Conservation (phyloP, 2,329 filamentous ascomycete genomes). For the Sporothrix inflata region DNA sequence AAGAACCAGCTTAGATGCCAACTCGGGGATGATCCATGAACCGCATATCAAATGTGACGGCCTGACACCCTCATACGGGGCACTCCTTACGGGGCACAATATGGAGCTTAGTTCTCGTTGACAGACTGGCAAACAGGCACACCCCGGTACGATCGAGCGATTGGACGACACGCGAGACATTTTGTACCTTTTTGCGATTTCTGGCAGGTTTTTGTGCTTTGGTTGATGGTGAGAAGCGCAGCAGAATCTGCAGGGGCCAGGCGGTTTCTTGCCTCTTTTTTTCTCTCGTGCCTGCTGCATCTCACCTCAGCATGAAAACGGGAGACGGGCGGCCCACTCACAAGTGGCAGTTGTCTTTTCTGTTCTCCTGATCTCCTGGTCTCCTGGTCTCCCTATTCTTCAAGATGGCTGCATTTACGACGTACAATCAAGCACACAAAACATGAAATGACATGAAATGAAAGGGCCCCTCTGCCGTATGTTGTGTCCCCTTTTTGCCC, state of each 20-base stretch:
- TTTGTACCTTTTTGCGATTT: neutral
- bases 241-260: neutral
- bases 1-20: too few species aligned
- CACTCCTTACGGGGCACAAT: neutral
- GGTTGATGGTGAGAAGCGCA: neutral
- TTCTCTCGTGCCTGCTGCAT: neutral
- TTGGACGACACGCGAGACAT: neutral
- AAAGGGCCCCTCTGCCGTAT: neutral
- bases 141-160: neutral
- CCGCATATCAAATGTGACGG: neutral
- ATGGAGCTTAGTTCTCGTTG: neutral
- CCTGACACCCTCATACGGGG: neutral
- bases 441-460: neutral
- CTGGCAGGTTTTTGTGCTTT: neutral
- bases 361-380: too few species aligned
- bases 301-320: constrained; percentile 7
- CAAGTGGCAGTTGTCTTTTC: neutral
- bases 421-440: neutral
- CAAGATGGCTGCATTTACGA: too few species aligned
- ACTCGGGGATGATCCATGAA: too few species aligned
- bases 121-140: neutral
- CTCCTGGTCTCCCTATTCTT: too few species aligned
- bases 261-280: neutral
- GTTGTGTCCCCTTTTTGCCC: neutral
- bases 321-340: neutral